These are phyloP conservation scores for Clonostachys solani DNA, from an alignment of 2,329 filamentous ascomycete genomes.

Conservation along the genomic window DNA sequence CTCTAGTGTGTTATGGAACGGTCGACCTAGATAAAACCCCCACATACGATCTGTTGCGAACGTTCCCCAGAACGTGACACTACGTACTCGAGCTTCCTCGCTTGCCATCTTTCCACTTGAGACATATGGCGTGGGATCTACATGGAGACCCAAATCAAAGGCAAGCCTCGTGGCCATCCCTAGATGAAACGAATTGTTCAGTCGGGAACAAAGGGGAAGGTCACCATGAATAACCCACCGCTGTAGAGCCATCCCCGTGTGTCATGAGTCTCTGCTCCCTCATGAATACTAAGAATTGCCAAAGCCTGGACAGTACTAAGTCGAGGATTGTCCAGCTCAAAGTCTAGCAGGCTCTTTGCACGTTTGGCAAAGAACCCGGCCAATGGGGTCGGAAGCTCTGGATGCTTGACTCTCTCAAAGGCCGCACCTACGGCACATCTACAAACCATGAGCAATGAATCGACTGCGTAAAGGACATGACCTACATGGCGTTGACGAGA, in stretches of 20 bases:
- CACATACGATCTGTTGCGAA: not conserved
- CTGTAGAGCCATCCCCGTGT: constrained; percentile 15
- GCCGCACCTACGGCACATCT: constrained; percentile 7
- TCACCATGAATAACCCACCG: constrained; percentile 1
- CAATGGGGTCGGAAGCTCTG: too few species aligned
- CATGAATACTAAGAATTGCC: constrained; percentile 11
- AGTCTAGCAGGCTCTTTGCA: constrained; percentile 12
- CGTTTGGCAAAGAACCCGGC: constrained; percentile 11
- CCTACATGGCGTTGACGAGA: constrained; percentile 15
- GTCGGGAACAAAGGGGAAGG: not conserved
- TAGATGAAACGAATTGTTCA: not conserved
- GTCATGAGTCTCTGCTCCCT: constrained; percentile 10
- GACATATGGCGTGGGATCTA: constrained; percentile 5
- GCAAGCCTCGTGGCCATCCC: constrained; percentile 9
- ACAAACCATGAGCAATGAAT: not conserved
- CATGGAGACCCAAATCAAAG: constrained; percentile 9
- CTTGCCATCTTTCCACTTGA: constrained; percentile 2
- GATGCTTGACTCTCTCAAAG: not conserved
- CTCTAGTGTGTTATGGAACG: too few species aligned
- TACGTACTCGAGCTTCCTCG: constrained; percentile 5
- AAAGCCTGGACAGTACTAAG: constrained; percentile 13
- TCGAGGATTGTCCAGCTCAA: constrained; percentile 12
- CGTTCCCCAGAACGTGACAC: constrained; percentile 9
- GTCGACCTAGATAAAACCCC: too few species aligned
- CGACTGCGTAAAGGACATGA: not conserved